A percentile compares a stretch with the other conserved stretches of the same genome.
These are phyloP conservation scores for Populus hybrid DNA, from an alignment of 441 rosid species.

Conservation along the genomic window DNA sequence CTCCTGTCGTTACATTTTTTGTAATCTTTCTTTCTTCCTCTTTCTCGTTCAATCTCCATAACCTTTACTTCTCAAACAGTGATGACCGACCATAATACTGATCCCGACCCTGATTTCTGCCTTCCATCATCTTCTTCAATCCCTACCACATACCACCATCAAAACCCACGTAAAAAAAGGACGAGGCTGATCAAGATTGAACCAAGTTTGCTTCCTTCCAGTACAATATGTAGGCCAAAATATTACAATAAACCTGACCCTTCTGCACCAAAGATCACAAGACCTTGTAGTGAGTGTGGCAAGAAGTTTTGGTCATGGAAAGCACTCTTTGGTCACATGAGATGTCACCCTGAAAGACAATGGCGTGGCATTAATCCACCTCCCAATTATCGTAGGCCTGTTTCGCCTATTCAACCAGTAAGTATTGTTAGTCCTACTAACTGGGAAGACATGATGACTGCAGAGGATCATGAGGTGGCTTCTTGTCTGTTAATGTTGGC, in stretches of 20 bases:
- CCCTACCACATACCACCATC: constrained; percentile 10
- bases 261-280: constrained; percentile 66
- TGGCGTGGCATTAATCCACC: constrained; percentile 94
- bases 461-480: constrained; percentile 72
- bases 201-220: constrained; percentile 3
- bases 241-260: constrained; percentile 69
- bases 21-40: background rate
- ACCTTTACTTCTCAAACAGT: background rate
- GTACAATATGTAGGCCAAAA: constrained; percentile 29
- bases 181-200: constrained; percentile 39
- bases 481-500: constrained; percentile 58
- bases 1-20: constrained; percentile 24
- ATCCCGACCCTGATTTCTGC: constrained; percentile 36
- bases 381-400: constrained; percentile 32
- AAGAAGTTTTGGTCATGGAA: constrained; percentile 77
- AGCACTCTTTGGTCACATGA: constrained; percentile 92
- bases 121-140: constrained; percentile 30
- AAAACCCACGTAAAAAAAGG: constrained; percentile 54
- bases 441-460: constrained; percentile 24
- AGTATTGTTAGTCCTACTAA: background rate
- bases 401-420: constrained; percentile 14
- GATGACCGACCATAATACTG: constrained; percentile 29
- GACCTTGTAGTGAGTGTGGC: constrained; percentile 85
- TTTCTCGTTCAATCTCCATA: background rate
- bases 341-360: constrained; percentile 90